These are phyloP conservation scores for Naganishia sp. DNA, from an alignment of 1,284 basidiomycete species.

Conservation along the genomic window DNA sequence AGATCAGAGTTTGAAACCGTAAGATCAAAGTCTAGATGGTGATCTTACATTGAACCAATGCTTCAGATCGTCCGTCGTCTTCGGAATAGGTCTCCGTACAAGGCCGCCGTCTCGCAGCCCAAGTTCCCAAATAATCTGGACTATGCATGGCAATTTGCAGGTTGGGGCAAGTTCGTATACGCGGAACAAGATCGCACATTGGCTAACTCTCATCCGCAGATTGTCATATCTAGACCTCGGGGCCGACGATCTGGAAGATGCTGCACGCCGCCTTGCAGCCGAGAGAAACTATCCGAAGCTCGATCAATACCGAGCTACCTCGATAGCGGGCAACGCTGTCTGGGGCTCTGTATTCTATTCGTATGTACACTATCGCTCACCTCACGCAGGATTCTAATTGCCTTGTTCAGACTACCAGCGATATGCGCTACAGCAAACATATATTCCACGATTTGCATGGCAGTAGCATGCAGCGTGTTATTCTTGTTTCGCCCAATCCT, in stretches of 20 bases:
- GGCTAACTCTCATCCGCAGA: background rate
- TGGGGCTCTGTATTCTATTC: constrained; percentile 32
- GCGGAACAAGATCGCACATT: too few relatives aligned
- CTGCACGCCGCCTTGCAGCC: constrained; percentile 4
- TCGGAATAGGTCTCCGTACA: constrained; percentile 24
- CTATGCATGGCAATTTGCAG: constrained; percentile 32
- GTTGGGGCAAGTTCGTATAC: constrained; percentile 30
- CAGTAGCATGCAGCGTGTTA: constrained; percentile 37
- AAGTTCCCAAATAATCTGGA: constrained; percentile 25
- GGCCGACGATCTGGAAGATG: constrained; percentile 10
- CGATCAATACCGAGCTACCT: constrained; percentile 29
- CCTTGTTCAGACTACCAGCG: constrained; percentile 23
- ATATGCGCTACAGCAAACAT: constrained; percentile 29
- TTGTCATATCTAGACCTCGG: constrained; percentile 26
- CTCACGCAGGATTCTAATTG: background rate
- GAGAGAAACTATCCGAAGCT: constrained; percentile 13
- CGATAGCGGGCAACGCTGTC: constrained; percentile 31
- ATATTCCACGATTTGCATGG: constrained; percentile 35
- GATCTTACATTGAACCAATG: background rate
- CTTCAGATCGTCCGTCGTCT: constrained; percentile 28
- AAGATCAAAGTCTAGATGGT: background rate
- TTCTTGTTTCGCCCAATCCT: constrained; percentile 39
- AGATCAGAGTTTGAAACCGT: constrained; percentile 28
- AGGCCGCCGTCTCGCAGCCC: constrained; percentile 11
- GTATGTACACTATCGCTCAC: background rate